Base-by-base conservation (phyloP, 345 rosid species). In the Limnanthes douglasii region DNA sequence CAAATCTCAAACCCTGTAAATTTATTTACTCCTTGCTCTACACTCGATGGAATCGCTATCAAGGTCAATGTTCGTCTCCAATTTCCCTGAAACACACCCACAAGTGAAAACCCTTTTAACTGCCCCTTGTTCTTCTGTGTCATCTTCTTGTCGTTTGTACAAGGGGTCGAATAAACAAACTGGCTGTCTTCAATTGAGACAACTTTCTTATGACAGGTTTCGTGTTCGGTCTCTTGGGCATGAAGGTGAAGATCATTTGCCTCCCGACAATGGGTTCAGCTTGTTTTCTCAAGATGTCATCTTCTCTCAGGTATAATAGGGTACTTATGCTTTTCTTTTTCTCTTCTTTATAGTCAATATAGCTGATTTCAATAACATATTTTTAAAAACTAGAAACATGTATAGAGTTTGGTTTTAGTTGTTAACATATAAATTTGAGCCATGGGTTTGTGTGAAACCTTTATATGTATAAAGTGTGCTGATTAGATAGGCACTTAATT, bases 281-380 rank as follows among this genome's bases (percentile, higher is more conserved):
- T 46, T 58, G 10, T 46, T 56, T n/a, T 60, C 72, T 45, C 68
- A 51, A 10, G 78, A 65, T 7, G 10, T 29, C 10, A 27, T 62
- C 39, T 71, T 56, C 16, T 51, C 75, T 47, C 59, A 78, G 78
- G 97, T 86, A 36, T 8, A 21, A n/a, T n/a, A n/a, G n/a, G n/a
- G n/a, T n/a, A n/a, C n/a, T n/a, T n/a, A n/a, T n/a, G n/a, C 2
- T 5, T 25, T 3, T n/a, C 8, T 15, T 4, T 10, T 3, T 8
- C n/a, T 28, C 17, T 25, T n/a, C 29, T n/a, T 18, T 21, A 5
- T 37, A n/a, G n/a, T n/a, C n/a, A n/a, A n/a, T n/a, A n/a, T n/a
- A n/a, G n/a, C n/a, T n/a, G n/a, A n/a, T n/a, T n/a, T n/a, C n/a
- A n/a, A n/a, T n/a, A n/a, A n/a, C n/a, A n/a, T n/a, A n/a, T n/a